A percentile compares a stretch with the other conserved stretches of the same genome.
Evolutionary conservation across 257 asterid genomes (phyloP).

Genomic region (Capsicum pubescens): DNA sequence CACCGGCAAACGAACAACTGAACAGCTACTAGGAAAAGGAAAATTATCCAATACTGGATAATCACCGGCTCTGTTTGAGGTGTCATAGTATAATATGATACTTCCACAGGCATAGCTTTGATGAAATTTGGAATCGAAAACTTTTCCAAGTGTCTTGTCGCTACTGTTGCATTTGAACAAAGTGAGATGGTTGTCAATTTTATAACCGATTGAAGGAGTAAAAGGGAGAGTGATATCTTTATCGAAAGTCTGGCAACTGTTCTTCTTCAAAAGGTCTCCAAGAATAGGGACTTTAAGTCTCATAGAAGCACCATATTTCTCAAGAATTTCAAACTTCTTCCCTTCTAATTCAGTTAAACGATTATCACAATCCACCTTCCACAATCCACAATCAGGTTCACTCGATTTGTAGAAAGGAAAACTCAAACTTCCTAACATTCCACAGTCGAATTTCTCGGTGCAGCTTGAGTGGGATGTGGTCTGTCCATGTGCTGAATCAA

Average conservation of each 20-base stretch:
- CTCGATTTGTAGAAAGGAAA: slow-evolving; percentile 21
- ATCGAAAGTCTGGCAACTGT: slow-evolving; percentile 20
- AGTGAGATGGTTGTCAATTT: neutral
- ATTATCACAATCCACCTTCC: slow-evolving; percentile 25
- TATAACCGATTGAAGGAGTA: neutral
- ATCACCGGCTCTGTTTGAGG: neutral
- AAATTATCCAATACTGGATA: neutral
- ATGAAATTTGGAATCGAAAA: neutral
- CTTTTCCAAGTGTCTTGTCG: neutral
- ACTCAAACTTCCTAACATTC: neutral
- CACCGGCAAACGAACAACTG: neutral
- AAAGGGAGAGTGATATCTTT: neutral
- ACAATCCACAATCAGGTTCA: neutral
- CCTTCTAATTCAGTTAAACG: too few relatives aligned
- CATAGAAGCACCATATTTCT: neutral
- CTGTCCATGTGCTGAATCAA: neutral
- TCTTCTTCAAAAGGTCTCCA: neutral
- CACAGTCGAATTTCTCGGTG: neutral
- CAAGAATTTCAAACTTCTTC: neutral
- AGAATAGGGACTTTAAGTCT: neutral
- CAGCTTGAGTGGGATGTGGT: neutral
- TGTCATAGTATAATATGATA: neutral
- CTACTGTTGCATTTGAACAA: slow-evolving; percentile 13
- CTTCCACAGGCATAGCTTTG: neutral
- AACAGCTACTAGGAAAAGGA: neutral